Percentiles rank a stretch among this genome's conserved stretches.
Conservation (phyloP, 2,329 filamentous ascomycete species). For the Aspergillus melleus region DNA sequence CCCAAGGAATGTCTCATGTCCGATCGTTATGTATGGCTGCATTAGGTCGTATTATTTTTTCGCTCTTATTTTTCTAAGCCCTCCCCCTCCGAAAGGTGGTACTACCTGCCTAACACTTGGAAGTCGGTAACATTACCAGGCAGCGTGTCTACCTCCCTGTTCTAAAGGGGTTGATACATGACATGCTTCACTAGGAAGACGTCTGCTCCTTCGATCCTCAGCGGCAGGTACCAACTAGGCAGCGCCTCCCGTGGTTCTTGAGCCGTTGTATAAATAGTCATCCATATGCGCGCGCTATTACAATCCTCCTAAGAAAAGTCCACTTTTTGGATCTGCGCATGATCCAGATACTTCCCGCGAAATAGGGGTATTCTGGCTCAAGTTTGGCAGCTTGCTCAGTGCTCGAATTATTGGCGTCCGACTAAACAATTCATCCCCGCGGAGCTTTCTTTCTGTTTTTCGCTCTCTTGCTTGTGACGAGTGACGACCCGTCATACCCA, state of each 20-base stretch:
- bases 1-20: constrained; percentile 21
- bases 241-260: neutral
- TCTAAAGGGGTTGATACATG: neutral
- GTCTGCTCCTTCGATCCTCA: neutral
- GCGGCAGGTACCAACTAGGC: neutral
- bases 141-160: neutral
- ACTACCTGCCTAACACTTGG: too few species aligned
- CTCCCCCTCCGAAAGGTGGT: neutral
- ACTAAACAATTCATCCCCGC: neutral
- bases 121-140: neutral
- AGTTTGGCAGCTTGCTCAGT: neutral
- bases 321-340: constrained; percentile 1
- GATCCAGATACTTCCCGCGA: neutral
- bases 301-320: neutral
- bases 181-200: neutral
- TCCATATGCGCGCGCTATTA: neutral
- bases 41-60: neutral
- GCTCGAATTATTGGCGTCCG: neutral
- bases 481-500: neutral
- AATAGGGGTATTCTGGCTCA: neutral
- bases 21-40: constrained; percentile 10
- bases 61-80: too few species aligned
- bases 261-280: neutral
- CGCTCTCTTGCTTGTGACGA: too few species aligned
- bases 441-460: neutral